Percentiles rank a stretch among this genome's conserved stretches.
Evolutionary conservation across 2,329 filamentous ascomycete genomes (phyloP).

Genomic region (Helminthosporium solani): DNA sequence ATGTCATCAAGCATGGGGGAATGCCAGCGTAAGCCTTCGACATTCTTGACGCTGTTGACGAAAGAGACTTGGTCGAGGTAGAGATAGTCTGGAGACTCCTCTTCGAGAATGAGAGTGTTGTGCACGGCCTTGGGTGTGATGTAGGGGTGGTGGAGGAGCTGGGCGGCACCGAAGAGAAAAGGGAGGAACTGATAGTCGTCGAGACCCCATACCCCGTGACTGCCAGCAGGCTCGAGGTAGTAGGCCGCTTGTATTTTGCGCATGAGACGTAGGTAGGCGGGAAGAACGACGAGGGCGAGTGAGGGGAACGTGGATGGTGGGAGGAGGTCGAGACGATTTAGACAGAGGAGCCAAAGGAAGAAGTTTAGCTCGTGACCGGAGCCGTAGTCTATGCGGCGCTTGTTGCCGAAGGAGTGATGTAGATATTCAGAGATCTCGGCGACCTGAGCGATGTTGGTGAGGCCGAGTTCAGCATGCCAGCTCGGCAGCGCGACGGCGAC

Average conservation of each 20-base stretch:
- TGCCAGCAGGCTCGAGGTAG: slow-evolving; percentile 79
- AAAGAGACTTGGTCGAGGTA: slow-evolving; percentile 92
- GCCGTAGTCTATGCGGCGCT: slow-evolving; percentile 82
- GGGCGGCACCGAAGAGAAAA: slow-evolving; percentile 52
- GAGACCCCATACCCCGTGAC: slow-evolving; percentile 55
- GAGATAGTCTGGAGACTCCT: slow-evolving; percentile 78
- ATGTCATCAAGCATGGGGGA: slow-evolving; percentile 99
- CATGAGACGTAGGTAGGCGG: slow-evolving; percentile 82
- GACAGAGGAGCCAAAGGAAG: slow-evolving; percentile 91
- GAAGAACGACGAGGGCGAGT: slow-evolving; percentile 76
- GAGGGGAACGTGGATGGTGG: slow-evolving; percentile 66
- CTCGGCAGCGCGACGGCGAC: slow-evolving; percentile 48
- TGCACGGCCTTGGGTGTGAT: slow-evolving; percentile 67
- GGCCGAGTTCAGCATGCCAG: slow-evolving; percentile 66
- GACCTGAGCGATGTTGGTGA: slow-evolving; percentile 56
- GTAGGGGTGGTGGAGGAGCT: slow-evolving; percentile 65
- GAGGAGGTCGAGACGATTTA: slow-evolving; percentile 75
- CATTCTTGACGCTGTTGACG: slow-evolving; percentile 94
- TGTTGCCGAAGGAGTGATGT: slow-evolving; percentile 80
- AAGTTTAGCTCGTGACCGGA: slow-evolving; percentile 98
- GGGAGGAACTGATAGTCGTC: slow-evolving; percentile 57
- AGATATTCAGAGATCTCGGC: slow-evolving; percentile 79
- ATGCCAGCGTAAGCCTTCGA: slow-evolving; percentile 93
- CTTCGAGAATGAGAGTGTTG: slow-evolving; percentile 81
- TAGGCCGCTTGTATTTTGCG: slow-evolving; percentile 85